phyloP scores from a whole-genome alignment of 2,329 filamentous ascomycete genomes.

The Meredithiella fracta region DNA sequence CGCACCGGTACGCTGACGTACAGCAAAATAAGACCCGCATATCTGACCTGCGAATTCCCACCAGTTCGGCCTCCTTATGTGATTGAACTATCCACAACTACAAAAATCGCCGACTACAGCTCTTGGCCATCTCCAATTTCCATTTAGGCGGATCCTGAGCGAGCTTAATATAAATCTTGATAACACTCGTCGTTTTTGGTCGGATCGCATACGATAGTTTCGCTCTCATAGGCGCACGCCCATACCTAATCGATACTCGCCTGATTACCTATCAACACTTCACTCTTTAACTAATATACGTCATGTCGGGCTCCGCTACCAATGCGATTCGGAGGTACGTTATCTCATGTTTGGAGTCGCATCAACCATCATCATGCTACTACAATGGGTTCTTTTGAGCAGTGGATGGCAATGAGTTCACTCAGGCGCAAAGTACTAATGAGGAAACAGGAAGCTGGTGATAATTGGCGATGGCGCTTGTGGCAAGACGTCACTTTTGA shows the following conservation, averaged over 20 bases:
- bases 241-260: background rate
- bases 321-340: conserved; percentile 13
- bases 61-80: background rate
- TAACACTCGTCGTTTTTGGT: background rate
- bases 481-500: conserved; percentile 92
- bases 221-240: background rate
- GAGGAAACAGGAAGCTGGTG: conserved; percentile 60
- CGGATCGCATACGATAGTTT: background rate
- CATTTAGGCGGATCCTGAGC: background rate
- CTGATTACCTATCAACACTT: background rate
- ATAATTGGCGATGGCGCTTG: conserved; percentile 96
- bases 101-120: background rate
- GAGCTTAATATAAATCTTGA: background rate
- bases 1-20: background rate
- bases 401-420: too few relatives aligned
- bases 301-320: conserved; percentile 11
- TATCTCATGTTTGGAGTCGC: background rate
- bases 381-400: too few relatives aligned
- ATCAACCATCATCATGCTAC: background rate
- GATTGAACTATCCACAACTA: background rate
- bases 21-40: background rate
- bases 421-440: background rate
- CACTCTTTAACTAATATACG: background rate
- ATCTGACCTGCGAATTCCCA: background rate
- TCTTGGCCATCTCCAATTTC: background rate